Percentiles rank a stretch among this genome's conserved stretches.
Conservation (phyloP, 73 alveolate genomes). For the Paramecium sonneborni region DNA sequence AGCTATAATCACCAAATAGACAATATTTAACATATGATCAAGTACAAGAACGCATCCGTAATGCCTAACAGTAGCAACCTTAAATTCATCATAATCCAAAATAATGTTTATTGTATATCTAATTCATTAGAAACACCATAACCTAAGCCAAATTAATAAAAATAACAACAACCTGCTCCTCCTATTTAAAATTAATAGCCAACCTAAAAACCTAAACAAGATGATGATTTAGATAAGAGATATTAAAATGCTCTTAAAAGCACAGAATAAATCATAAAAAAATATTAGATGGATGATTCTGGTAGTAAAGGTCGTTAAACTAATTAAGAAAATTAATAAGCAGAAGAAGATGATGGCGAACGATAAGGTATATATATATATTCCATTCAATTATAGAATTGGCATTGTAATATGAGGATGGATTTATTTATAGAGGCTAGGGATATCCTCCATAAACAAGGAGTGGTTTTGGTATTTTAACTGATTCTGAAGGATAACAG, state of each 20-base stretch:
- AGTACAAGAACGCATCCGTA: background rate
- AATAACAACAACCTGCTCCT: background rate
- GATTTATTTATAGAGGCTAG: constrained; percentile 26
- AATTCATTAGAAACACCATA: background rate
- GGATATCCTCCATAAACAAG: constrained; percentile 4
- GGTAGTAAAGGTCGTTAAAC: constrained; percentile 18
- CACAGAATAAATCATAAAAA: constrained; percentile 7
- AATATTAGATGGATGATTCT: background rate
- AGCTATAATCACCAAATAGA: background rate
- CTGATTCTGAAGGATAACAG: background rate
- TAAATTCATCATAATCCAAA: background rate
- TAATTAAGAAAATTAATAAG: background rate
- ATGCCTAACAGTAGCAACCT: background rate
- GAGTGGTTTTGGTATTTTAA: constrained; percentile 29
- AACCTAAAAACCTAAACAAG: background rate
- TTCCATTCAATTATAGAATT: background rate
- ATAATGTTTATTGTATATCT: background rate
- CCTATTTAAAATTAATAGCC: background rate
- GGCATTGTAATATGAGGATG: constrained; percentile 41
- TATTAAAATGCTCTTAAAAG: constrained; percentile 28
- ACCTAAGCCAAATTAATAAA: background rate
- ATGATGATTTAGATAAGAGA: constrained; percentile 36
- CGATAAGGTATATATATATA: background rate
- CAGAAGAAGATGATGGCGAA: background rate
- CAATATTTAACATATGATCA: background rate